Conservation (phyloP, 2,329 filamentous ascomycete genomes). For the Leptographium lundbergii region DNA sequence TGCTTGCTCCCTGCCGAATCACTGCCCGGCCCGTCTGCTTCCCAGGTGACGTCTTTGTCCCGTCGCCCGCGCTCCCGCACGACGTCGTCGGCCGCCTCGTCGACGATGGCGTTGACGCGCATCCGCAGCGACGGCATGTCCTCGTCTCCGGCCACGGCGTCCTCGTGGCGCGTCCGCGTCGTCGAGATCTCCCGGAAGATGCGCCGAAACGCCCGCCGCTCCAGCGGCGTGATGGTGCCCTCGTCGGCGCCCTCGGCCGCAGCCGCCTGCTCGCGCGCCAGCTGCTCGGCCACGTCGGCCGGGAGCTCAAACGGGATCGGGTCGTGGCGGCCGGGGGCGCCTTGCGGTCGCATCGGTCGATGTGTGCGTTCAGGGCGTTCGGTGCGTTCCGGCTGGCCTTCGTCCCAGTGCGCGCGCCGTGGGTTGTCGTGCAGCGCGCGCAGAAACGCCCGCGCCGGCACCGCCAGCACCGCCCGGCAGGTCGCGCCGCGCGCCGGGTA, state of each 20-base stretch:
- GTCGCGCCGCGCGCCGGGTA: conserved; percentile 59
- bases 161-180: neutral
- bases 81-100: conserved; percentile 8
- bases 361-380: neutral
- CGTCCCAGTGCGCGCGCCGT: neutral
- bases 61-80: neutral
- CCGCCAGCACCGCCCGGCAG: conserved; percentile 20
- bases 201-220: conserved; percentile 34
- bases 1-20: neutral
- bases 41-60: neutral
- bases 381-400: neutral
- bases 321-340: conserved; percentile 10
- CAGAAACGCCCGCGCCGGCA: conserved; percentile 15
- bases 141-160: neutral
- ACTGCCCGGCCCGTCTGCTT: neutral
- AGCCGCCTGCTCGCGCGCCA: conserved; percentile 6
- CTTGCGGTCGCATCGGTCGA: neutral
- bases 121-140: neutral
- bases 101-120: neutral
- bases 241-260: conserved; percentile 1
- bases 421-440: conserved; percentile 15
- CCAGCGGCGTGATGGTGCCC: conserved; percentile 45
- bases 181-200: conserved; percentile 46
- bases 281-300: conserved; percentile 21
- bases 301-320: conserved; percentile 40